A percentile compares a stretch with the other conserved stretches of the same genome.
These are phyloP conservation scores for Lasiosphaeria miniovina DNA, from an alignment of 495 filamentous ascomycete species.

Conservation along the genomic window DNA sequence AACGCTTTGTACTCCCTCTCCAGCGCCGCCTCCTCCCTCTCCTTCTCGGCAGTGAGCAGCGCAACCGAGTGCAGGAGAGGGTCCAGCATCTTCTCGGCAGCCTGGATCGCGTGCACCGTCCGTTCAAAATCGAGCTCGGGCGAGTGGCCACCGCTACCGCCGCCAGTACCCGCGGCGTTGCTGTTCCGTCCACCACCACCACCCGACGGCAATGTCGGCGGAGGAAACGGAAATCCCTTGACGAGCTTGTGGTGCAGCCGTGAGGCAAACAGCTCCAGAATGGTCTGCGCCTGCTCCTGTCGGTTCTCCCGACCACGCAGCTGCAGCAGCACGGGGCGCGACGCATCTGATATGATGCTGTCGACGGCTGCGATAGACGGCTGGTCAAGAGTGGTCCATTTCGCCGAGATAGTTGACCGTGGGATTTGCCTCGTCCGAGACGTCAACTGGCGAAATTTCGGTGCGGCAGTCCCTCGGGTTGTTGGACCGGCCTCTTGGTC, in stretches of 20 bases:
- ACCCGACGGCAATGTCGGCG: constrained; percentile 5
- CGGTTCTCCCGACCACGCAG: constrained; percentile 34
- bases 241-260: constrained; percentile 35
- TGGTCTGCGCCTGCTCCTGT: constrained; percentile 35
- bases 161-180: not conserved
- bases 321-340: constrained; percentile 39
- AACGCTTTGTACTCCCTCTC: constrained; percentile 39
- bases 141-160: constrained; percentile 22
- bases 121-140: constrained; percentile 46
- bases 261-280: constrained; percentile 32
- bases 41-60: constrained; percentile 40
- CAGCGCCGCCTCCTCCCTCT: constrained; percentile 36
- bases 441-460: constrained; percentile 38
- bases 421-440: constrained; percentile 40
- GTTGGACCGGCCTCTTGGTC: not conserved
- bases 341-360: constrained; percentile 36
- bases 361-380: constrained; percentile 37
- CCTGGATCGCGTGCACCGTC: constrained; percentile 35
- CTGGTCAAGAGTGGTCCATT: constrained; percentile 41
- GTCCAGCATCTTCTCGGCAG: constrained; percentile 38
- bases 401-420: constrained; percentile 41
- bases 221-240: constrained; percentile 45
- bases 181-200: not conserved
- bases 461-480: not conserved
- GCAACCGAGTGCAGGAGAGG: constrained; percentile 44